Evolutionary conservation across 139 green algal species (phyloP).

Genomic region (Chlamydomonas eustigma): DNA sequence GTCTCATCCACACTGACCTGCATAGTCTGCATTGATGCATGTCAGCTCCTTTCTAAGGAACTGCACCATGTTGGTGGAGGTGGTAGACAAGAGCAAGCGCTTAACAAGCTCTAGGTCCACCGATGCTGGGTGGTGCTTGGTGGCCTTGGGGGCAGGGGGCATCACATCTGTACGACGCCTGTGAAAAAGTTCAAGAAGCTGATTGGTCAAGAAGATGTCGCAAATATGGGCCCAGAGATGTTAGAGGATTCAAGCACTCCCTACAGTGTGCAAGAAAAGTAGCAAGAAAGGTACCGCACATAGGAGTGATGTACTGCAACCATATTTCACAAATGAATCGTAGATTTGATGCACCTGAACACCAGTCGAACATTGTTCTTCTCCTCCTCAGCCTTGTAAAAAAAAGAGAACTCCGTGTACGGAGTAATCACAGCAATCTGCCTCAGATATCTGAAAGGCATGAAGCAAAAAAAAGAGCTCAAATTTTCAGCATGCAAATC

Average conservation of each 20-base stretch:
- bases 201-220: too few species aligned
- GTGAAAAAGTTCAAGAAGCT: too few species aligned
- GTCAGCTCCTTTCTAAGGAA: conserved; percentile 87
- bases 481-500: too few species aligned
- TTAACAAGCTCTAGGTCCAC: conserved; percentile 94
- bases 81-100: conserved; percentile 59
- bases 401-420: conserved; percentile 86
- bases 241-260: too few species aligned
- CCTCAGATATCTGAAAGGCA: conserved; percentile 87
- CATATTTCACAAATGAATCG: not conserved
- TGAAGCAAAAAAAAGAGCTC: too few species aligned
- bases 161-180: conserved; percentile 84
- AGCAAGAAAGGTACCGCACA: too few species aligned
- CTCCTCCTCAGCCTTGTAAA: conserved; percentile 47
- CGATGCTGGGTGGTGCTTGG: conserved; percentile 80
- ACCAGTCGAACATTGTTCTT: conserved; percentile 61
- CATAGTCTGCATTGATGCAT: conserved; percentile 60
- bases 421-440: conserved; percentile 97
- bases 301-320: too few species aligned
- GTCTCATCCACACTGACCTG: conserved; percentile 15
- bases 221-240: too few species aligned
- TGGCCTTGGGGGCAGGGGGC: conserved; percentile 52
- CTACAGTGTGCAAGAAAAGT: too few species aligned
- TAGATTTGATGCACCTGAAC: conserved; percentile 53
- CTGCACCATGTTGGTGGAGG: conserved; percentile 46